These are phyloP conservation scores for Vigna trinervia DNA, from an alignment of 306 rosid species.

Conservation along the genomic window DNA sequence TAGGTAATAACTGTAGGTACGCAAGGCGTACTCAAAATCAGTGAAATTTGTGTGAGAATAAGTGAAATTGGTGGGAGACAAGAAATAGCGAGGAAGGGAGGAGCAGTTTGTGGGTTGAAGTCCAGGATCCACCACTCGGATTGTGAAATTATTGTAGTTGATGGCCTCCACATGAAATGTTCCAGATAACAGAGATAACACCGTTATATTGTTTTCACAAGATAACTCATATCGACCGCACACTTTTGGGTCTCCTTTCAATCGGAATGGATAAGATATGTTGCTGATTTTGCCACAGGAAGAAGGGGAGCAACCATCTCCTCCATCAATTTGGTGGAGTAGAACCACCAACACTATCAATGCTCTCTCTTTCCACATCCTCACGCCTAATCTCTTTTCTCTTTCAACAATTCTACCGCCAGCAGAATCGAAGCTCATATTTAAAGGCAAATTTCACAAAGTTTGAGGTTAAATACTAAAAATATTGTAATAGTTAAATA, in stretches of 20 bases:
- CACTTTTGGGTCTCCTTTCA: background rate
- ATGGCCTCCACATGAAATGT: background rate
- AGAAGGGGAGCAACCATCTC: too few relatives aligned
- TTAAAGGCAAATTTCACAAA: too few relatives aligned
- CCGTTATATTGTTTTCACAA: too few relatives aligned
- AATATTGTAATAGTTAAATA: too few relatives aligned
- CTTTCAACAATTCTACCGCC: too few relatives aligned
- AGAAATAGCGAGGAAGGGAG: background rate
- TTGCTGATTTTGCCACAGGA: background rate
- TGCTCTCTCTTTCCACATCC: background rate
- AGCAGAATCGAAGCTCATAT: too few relatives aligned
- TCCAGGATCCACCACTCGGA: background rate
- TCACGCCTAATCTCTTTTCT: background rate
- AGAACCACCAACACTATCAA: too few relatives aligned
- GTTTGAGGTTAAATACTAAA: too few relatives aligned
- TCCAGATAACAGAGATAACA: background rate
- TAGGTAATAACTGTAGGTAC: too few relatives aligned
- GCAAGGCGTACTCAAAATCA: fast-evolving
- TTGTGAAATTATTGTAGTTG: background rate
- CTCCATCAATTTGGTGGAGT: too few relatives aligned
- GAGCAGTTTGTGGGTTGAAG: background rate
- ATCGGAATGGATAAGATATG: background rate
- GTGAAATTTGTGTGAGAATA: too few relatives aligned
- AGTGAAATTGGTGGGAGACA: background rate
- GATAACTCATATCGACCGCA: background rate